Evolutionary conservation across 2,329 filamentous ascomycete species (phyloP).

Genomic region (Fusarium sp.): DNA sequence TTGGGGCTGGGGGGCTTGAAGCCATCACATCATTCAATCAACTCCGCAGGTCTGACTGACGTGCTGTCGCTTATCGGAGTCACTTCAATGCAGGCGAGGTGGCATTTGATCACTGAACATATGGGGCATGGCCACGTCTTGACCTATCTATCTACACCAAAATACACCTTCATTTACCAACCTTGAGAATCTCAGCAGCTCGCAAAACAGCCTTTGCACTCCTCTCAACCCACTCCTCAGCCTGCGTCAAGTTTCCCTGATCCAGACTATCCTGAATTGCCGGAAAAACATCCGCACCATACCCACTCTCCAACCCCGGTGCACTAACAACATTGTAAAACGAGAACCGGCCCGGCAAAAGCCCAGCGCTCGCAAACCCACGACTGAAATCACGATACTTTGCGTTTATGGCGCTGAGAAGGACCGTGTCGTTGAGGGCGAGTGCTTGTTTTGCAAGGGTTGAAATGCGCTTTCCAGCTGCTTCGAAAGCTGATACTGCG

Average conservation of each 20-base stretch:
- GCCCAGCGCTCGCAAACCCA: conserved; percentile 31
- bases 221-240: conserved; percentile 40
- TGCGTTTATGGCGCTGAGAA: conserved; percentile 14
- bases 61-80: conserved; percentile 8
- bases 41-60: not conserved
- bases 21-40: too few species aligned
- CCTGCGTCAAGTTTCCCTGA: conserved; percentile 29
- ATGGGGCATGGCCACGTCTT: not conserved
- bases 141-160: not conserved
- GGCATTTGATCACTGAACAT: not conserved
- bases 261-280: conserved; percentile 41
- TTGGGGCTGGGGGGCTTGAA: too few species aligned
- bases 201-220: conserved; percentile 36
- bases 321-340: conserved; percentile 40
- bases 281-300: conserved; percentile 40
- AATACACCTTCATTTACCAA: not conserved
- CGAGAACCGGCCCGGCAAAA: conserved; percentile 23
- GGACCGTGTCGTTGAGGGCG: conserved; percentile 8
- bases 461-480: conserved; percentile 15
- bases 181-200: conserved; percentile 31
- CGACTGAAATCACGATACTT: conserved; percentile 26
- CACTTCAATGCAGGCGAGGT: not conserved
- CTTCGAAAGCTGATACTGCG: conserved; percentile 17
- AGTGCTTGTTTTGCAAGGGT: conserved; percentile 11
- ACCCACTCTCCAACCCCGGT: conserved; percentile 31